Base-by-base conservation (phyloP, 352 stramenopile species). In the Pythium angustatum region DNA sequence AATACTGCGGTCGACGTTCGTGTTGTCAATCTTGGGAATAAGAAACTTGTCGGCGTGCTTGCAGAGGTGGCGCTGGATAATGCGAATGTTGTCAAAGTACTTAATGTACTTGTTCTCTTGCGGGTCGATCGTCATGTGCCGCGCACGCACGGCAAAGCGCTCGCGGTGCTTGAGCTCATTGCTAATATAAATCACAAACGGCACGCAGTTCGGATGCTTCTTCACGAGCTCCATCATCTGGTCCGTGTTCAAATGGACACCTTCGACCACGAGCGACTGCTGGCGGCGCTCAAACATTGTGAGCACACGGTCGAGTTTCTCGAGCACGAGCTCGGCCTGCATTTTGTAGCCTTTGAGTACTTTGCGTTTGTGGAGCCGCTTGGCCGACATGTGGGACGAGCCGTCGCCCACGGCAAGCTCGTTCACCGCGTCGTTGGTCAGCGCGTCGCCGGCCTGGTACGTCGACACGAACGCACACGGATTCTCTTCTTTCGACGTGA, bases 21-120 rank as follows among this genome's bases (percentile, higher is more conserved):
- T 96, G 63, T 96, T 96, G 72, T 96, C 83, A 43, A 96, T 91
- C 65, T 94, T 96, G 9, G 87, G 87, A 61, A 96, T 96, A n/a
- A 96, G 64, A 49, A 68, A 88, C 45, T 87, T 83, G 65, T 96
- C 85, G 19, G 85, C 87, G 57, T 93, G 75, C 67, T 96, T 96
- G 67, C 83, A 91, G 24, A 93, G 67, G 64, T 94, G 82, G 34
- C 81, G 80, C 75, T 96, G 87, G 64, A 96, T 96, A 64, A 92
- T 88, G 67, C 85, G 85, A 62, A 96, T 96, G 62, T 96, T 96
- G 69, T 94, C 87, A 64, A 96, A 96, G 71, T 93, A 88, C 61
- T 94, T 91, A 64, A 96, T 96, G 70, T 96, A 96, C 71, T 96
- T 96, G 75, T 96, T 96, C 55, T 89, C 83, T 64, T 94, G 83